These are phyloP conservation scores for Penicillium pancosmium DNA, from an alignment of 495 filamentous ascomycete genomes.

Conservation along the genomic window DNA sequence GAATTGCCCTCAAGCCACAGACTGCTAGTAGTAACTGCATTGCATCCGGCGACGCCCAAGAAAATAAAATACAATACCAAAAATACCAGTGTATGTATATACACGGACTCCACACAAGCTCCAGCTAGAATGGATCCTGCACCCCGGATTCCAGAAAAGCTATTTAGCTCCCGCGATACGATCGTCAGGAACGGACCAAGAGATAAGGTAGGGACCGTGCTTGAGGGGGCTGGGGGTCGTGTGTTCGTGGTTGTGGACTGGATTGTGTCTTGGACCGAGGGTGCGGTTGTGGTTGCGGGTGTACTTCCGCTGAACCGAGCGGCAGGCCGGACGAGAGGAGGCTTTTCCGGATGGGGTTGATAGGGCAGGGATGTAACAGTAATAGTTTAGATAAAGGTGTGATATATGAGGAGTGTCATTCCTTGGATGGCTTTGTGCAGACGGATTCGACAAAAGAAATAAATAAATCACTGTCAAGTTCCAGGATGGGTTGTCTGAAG, in stretches of 20 bases:
- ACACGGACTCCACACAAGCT: slow-evolving; percentile 31
- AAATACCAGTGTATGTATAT: slow-evolving; percentile 11
- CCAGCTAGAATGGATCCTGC: slow-evolving; percentile 7
- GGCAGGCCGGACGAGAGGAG: slow-evolving; percentile 8
- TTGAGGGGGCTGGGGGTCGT: slow-evolving; percentile 3
- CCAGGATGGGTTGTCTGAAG: too few species aligned
- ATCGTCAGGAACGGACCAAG: slow-evolving; percentile 19
- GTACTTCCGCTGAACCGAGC: slow-evolving; percentile 10
- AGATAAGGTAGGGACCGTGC: slow-evolving; percentile 31
- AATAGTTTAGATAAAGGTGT: neutral
- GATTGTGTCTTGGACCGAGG: neutral
- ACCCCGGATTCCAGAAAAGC: slow-evolving; percentile 29
- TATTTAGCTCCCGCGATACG: neutral
- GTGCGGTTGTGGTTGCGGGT: neutral
- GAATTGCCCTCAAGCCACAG: too few species aligned
- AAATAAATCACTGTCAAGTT: too few species aligned
- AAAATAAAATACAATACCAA: slow-evolving; percentile 7
- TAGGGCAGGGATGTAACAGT: neutral
- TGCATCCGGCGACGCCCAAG: too few species aligned
- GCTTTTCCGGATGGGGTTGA: slow-evolving; percentile 4
- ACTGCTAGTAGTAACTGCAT: too few species aligned
- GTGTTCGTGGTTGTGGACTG: slow-evolving; percentile 1
- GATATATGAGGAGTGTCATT: neutral
- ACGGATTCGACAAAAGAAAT: too few species aligned
- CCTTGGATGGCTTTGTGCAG: neutral